These are phyloP conservation scores for Urostyla sp. DNA, from an alignment of 73 alveolate species.

Conservation along the genomic window DNA sequence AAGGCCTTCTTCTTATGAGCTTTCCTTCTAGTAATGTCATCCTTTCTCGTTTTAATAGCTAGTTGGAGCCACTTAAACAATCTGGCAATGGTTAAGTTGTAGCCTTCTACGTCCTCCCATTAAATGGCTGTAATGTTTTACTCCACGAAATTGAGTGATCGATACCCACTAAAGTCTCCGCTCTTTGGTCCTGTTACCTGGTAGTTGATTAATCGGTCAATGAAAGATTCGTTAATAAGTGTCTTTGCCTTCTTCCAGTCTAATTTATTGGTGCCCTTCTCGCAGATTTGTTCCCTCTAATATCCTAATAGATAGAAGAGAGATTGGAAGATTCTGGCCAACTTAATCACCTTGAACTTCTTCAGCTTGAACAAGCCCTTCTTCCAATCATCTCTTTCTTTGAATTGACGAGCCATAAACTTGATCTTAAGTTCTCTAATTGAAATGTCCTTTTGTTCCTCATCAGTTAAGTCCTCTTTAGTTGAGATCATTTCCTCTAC, in stretches of 20 bases:
- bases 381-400: constrained; percentile 75
- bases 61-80: constrained; percentile 57
- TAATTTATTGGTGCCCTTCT: constrained; percentile 90
- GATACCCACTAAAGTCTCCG: constrained; percentile 62
- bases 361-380: constrained; percentile 60
- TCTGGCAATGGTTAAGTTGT: constrained; percentile 45
- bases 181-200: constrained; percentile 91
- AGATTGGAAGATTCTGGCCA: constrained; percentile 81
- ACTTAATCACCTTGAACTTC: constrained; percentile 82
- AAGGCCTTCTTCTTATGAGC: constrained; percentile 35
- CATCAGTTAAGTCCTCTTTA: constrained; percentile 76
- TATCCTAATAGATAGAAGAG: constrained; percentile 80
- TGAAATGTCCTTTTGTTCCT: constrained; percentile 56
- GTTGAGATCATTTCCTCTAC: constrained; percentile 54
- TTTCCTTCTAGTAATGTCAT: constrained; percentile 56
- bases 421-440: constrained; percentile 6
- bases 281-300: constrained; percentile 84
- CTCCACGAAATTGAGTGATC: constrained; percentile 63
- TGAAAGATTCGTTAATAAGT: constrained; percentile 74
- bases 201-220: constrained; percentile 62
- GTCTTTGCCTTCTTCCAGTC: constrained; percentile 95
- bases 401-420: constrained; percentile 16
- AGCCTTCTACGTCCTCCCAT: constrained; percentile 67
- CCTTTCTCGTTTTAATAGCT: constrained; percentile 51
- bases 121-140: constrained; percentile 32